Evolutionary conservation across 2,329 filamentous ascomycete species (phyloP).

Genomic region (Corniculantispora saksenae): DNA sequence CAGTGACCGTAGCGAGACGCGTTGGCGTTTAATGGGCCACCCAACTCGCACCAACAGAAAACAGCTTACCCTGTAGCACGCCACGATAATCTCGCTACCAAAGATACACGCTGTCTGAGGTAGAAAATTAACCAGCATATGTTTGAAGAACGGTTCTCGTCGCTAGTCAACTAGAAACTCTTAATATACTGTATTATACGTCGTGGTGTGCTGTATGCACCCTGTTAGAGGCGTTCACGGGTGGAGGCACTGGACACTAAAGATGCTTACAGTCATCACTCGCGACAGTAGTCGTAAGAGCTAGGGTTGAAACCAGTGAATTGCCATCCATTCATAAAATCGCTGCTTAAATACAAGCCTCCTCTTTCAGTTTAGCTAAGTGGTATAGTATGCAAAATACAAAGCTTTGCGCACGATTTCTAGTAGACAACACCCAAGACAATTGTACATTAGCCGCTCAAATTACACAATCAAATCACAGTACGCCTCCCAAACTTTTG

Average conservation of each 20-base stretch:
- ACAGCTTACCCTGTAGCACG: not conserved
- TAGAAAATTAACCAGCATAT: too few species aligned
- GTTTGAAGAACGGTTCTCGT: too few species aligned
- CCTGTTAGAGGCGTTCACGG: too few species aligned
- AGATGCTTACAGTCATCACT: too few species aligned
- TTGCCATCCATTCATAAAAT: not conserved
- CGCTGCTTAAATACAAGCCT: not conserved
- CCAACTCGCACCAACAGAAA: not conserved
- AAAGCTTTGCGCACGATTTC: conserved; percentile 12
- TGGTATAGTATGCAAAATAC: conserved; percentile 19
- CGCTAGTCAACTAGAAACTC: too few species aligned
- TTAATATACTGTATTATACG: too few species aligned
- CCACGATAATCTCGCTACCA: too few species aligned
- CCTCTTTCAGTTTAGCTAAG: not conserved
- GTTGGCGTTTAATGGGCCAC: not conserved
- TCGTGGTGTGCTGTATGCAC: too few species aligned
- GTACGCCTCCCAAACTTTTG: conserved; percentile 17
- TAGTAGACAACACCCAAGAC: conserved; percentile 5
- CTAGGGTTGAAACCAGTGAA: not conserved
- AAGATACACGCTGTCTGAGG: too few species aligned
- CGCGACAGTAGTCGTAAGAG: too few species aligned
- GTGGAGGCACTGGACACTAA: too few species aligned
- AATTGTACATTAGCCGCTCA: conserved; percentile 13
- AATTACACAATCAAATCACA: conserved; percentile 13
- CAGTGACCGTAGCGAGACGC: not conserved